These are phyloP conservation scores for Colletotrichum gigasporum DNA, from an alignment of 2,329 filamentous ascomycete species.

Conservation along the genomic window DNA sequence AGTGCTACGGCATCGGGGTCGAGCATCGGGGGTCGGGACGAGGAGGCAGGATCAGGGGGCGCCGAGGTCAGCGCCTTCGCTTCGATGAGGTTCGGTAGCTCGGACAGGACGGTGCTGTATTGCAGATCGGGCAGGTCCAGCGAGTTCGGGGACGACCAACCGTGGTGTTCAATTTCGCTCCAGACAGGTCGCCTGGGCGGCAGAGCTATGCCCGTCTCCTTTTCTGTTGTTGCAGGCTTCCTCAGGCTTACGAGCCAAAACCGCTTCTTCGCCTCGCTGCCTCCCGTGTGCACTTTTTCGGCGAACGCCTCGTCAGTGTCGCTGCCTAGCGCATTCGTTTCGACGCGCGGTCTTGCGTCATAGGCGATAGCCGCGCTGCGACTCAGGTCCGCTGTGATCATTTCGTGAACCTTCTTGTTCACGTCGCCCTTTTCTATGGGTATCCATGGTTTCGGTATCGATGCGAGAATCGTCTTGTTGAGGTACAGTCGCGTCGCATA, in stretches of 20 bases:
- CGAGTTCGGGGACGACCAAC: conserved; percentile 86
- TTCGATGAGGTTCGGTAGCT: conserved; percentile 90
- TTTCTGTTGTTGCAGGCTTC: conserved; percentile 48
- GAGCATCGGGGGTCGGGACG: conserved; percentile 55
- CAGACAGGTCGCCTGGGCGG: conserved; percentile 67
- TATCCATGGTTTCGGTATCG: conserved; percentile 87
- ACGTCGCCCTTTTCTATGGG: conserved; percentile 89
- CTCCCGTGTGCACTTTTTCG: conserved; percentile 32
- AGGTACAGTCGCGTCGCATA: conserved; percentile 89
- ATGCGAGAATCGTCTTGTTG: conserved; percentile 79
- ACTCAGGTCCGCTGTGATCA: conserved; percentile 77
- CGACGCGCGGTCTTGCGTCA: conserved; percentile 75
- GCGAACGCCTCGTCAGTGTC: conserved; percentile 18
- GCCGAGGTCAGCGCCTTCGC: conserved; percentile 91
- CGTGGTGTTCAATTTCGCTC: conserved; percentile 86
- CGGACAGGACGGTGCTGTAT: conserved; percentile 81
- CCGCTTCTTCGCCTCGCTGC: conserved; percentile 30
- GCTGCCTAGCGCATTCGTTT: conserved; percentile 34
- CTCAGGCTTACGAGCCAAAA: conserved; percentile 39
- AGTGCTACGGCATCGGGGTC: conserved; percentile 75
- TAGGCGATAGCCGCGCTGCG: conserved; percentile 85
- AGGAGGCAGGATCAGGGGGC: conserved; percentile 59
- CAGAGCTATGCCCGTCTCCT: conserved; percentile 57
- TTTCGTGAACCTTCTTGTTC: conserved; percentile 74
- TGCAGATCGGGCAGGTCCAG: conserved; percentile 82